These are phyloP conservation scores for Cystobasidium ongulense DNA, from an alignment of 768 basidiomycete species.

Conservation along the genomic window DNA sequence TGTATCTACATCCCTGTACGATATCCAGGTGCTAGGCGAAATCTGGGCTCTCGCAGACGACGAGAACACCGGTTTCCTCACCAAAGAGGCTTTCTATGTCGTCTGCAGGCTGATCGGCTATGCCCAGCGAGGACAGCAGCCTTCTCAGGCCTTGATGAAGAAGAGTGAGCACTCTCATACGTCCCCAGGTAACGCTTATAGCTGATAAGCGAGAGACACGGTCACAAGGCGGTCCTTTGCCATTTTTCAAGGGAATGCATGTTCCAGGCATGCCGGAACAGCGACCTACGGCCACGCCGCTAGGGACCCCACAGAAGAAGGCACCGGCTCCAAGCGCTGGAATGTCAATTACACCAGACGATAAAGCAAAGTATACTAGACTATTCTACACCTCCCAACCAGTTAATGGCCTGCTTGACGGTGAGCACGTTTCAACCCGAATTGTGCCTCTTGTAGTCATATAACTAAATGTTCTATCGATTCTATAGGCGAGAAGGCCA, in stretches of 20 bases:
- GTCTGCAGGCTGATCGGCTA: conserved; percentile 86
- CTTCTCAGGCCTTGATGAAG: conserved; percentile 52
- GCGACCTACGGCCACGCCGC: neutral
- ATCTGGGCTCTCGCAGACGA: conserved; percentile 90
- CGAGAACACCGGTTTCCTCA: conserved; percentile 85
- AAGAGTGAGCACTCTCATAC: conserved; percentile 56
- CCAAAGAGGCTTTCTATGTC: conserved; percentile 74
- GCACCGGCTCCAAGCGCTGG: neutral
- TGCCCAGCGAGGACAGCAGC: conserved; percentile 72
- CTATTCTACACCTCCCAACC: conserved; percentile 69
- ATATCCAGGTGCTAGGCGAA: conserved; percentile 58
- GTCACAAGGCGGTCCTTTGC: conserved; percentile 66
- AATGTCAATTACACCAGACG: conserved; percentile 49
- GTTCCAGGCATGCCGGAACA: conserved; percentile 44
- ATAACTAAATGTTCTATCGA: neutral
- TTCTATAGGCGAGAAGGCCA: conserved; percentile 67
- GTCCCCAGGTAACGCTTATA: conserved; percentile 10
- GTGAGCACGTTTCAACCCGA: conserved; percentile 47
- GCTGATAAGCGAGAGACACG: conserved; percentile 29
- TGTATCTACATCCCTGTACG: neutral
- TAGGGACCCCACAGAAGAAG: conserved; percentile 7
- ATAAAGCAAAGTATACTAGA: conserved; percentile 71
- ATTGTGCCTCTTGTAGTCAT: too few relatives aligned
- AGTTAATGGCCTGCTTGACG: conserved; percentile 65
- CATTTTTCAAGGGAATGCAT: conserved; percentile 65